Base-by-base conservation (phyloP, 2,329 filamentous ascomycete species). In the Fusarium bulbicola region DNA sequence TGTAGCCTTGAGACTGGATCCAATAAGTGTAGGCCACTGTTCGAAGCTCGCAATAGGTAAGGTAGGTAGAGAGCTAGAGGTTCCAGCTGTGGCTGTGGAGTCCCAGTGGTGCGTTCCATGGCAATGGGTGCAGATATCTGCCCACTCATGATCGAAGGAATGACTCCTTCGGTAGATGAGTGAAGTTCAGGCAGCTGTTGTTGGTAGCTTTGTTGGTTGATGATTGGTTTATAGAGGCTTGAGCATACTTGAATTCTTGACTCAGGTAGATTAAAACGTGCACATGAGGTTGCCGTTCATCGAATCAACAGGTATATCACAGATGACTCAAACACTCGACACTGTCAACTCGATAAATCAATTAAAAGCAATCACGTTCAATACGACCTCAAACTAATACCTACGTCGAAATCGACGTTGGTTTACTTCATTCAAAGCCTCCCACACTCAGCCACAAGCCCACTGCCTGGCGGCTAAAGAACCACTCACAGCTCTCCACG, bases 371-470 rank as follows among this genome's bases (percentile, higher is more conserved):
- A 30, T 21, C 7, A 16, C 46, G n/a, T 40, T 20, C 36, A 32
- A 34, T n/a, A 56, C 18, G 14, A 54, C 34, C 30, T 18, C 20
- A 40, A 20, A 28, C n/a, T 28, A 46, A 50, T 54, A 49, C 49
- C 42, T 54, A 42, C 53, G n/a, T 34, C 50, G 37, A 50, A 45
- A 46, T 42, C 42, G 24, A 45, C 20, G 68, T 73, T 75, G 65
- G 72, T 73, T 73, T 57, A 70, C 56, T 42, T 59, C 54, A 30
- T 52, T 73, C 72, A 74, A 74, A 74, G 66, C 74, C 74, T 67
- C 66, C 46, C 28, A 47, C 37, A 68, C 74, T 76, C 62, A 76
- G 74, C 74, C 74, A 76, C 74, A 47, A 74, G 67, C 47, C 71
- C 59, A 57, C 42, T 60, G 54, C 57, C 59, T 40, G 56, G 75